These are phyloP conservation scores for Trametes punicea DNA, from an alignment of 768 basidiomycete species.

Conservation along the genomic window DNA sequence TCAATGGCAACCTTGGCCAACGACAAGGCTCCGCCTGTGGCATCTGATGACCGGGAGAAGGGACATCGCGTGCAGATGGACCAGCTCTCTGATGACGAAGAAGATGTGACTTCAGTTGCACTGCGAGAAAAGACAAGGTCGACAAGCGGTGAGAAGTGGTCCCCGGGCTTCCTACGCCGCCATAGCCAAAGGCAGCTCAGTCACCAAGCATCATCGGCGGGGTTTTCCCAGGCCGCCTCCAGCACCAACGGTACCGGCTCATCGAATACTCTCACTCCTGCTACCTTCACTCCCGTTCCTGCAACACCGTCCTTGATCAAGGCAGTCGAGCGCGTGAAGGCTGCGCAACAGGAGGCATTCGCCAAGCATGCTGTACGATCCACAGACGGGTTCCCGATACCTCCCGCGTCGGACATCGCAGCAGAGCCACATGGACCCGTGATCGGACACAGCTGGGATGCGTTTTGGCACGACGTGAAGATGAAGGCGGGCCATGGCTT, in stretches of 20 bases:
- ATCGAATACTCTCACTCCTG: constrained; percentile 18
- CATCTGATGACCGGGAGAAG: background rate
- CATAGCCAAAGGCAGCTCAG: constrained; percentile 26
- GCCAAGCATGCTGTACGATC: constrained; percentile 12
- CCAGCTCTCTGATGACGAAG: constrained; percentile 31
- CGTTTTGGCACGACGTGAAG: constrained; percentile 45
- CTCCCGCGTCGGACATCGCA: background rate
- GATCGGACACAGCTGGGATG: constrained; percentile 36
- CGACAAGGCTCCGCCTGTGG: constrained; percentile 8
- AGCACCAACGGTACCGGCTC: constrained; percentile 10
- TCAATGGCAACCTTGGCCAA: constrained; percentile 27
- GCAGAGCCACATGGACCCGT: background rate
- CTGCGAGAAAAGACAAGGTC: background rate
- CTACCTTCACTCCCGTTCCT: constrained; percentile 42
- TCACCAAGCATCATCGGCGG: constrained; percentile 20
- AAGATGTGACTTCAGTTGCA: constrained; percentile 24
- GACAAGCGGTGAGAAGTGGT: constrained; percentile 36
- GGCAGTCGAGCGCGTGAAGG: constrained; percentile 57
- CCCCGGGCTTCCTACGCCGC: constrained; percentile 48
- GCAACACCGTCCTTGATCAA: constrained; percentile 63
- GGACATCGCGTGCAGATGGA: background rate
- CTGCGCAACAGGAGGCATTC: constrained; percentile 54
- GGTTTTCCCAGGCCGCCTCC: constrained; percentile 25
- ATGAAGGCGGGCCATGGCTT: constrained; percentile 29
- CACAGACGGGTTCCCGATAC: constrained; percentile 9